Evolutionary conservation across 208 protist species (phyloP), one percentile per base, ranked within the genome.

Genomic region (Wallacemonas sp.): DNA sequence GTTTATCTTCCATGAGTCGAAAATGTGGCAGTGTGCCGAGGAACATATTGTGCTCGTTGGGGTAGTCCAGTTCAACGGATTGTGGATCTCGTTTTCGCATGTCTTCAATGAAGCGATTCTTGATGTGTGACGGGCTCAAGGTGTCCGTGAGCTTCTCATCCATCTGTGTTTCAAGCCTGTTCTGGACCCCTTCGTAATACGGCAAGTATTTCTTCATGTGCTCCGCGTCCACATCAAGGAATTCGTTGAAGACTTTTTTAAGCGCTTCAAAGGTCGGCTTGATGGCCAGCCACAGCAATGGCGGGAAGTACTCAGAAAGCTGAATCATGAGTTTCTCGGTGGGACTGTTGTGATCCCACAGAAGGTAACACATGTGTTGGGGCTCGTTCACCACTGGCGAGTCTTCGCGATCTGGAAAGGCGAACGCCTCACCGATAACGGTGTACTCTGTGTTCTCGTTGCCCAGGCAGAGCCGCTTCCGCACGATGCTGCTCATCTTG

Each of bases 171-270:
- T 96, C 88, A 22, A 94, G 79, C 11, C 84, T 42, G 69, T 90
- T 85, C 53, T 97, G 93, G 33, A 91, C 70, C 42, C 78, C 78
- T 70, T 97, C 90, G 68, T 93, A 96, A 55, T 95, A 91, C 12
- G 87, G 88, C 39, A 97, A 70, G 62, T 95, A 86, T 73, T 90
- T 87, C 58, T 94, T 93, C 88, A 96, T 94, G 70, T 95, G 88
- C 59, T 90, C 76, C 36, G 90, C 84, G 60, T 97, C 94, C 14
- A 91, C 83, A 36, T 95, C 85, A 15, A 97, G 84, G 62, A 97
- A 96, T 61, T 97, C 91, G 38, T 65, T 74, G 68, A 97, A 96
- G 19, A 97, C 78, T 46, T 82, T 84, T 38, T 87, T 86, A 24
- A 97, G 39, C 9, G 92, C 81, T 2, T 72, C 75, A 21, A 91